Evolutionary conservation across 2,329 filamentous ascomycete species (phyloP).

Genomic region (Botrytis elliptica): DNA sequence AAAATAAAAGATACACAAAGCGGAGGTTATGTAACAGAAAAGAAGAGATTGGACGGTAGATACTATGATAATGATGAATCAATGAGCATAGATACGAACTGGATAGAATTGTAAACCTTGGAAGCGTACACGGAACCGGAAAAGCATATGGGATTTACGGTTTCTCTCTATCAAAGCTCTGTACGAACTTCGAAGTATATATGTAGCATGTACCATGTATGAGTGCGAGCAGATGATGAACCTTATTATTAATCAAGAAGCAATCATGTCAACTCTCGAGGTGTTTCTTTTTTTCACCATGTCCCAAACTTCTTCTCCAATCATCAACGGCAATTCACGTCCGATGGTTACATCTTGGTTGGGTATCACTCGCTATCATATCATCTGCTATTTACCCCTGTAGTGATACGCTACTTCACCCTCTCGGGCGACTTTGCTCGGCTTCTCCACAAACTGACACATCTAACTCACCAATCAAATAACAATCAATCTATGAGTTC

Average conservation of each 20-base stretch:
- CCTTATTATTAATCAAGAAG: conserved; percentile 13
- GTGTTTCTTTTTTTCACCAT: neutral
- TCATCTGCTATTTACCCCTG: conserved; percentile 11
- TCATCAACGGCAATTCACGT: neutral
- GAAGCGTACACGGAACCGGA: neutral
- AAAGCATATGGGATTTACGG: neutral
- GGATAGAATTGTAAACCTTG: neutral
- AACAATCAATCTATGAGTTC: conserved; percentile 3
- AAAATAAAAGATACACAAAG: conserved; percentile 9
- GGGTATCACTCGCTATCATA: conserved; percentile 12
- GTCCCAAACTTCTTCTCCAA: conserved; percentile 5
- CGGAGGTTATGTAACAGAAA: conserved; percentile 19
- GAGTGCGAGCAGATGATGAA: conserved; percentile 1
- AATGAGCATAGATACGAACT: neutral
- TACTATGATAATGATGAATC: neutral
- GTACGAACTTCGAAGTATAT: neutral
- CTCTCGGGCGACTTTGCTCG: conserved; percentile 9
- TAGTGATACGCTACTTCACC: conserved; percentile 2
- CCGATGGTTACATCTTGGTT: conserved; percentile 12
- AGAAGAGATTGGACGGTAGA: neutral
- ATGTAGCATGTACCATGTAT: conserved; percentile 1
- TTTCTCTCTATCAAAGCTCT: neutral
- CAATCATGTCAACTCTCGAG: conserved; percentile 1
- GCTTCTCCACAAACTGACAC: conserved; percentile 22
- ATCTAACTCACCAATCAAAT: conserved; percentile 14